phyloP scores from a whole-genome alignment of 257 asterid genomes.

The Phtheirospermum japonicum region DNA sequence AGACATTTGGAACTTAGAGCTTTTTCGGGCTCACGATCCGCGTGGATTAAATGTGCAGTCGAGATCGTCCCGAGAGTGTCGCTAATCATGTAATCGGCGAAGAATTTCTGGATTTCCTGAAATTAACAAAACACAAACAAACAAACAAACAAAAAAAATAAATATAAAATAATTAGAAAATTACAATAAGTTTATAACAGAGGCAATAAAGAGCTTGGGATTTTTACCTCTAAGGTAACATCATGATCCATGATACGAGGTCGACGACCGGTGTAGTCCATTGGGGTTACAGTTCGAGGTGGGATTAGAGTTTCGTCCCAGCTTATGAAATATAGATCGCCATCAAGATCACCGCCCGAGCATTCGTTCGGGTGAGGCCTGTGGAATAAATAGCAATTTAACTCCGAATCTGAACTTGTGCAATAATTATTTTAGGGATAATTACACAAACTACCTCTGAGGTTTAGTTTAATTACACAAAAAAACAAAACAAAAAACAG shows the following conservation, averaged over 20 bases:
- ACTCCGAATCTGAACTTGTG: neutral
- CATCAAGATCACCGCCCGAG: conserved; percentile 99
- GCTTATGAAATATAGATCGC: conserved; percentile 85
- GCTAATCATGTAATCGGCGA: conserved; percentile 81
- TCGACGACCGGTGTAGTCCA: conserved; percentile 89
- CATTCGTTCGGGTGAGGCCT: conserved; percentile 99
- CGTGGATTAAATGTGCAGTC: conserved; percentile 81
- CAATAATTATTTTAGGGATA: neutral
- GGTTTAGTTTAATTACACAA: neutral
- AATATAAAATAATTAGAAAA: too few relatives aligned
- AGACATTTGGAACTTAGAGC: conserved; percentile 78
- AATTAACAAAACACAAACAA: conserved; percentile 13
- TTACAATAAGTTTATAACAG: neutral
- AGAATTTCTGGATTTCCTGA: conserved; percentile 91
- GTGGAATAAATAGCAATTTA: conserved; percentile 29
- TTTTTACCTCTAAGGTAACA: conserved; percentile 68
- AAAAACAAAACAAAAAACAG: too few relatives aligned
- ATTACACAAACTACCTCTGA: too few relatives aligned
- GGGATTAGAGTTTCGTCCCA: conserved; percentile 84
- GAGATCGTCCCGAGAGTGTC: conserved; percentile 90
- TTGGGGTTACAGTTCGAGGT: conserved; percentile 62
- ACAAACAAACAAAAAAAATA: too few relatives aligned
- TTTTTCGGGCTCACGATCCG: conserved; percentile 80
- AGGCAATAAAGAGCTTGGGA: conserved; percentile 20
- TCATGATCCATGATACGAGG: conserved; percentile 87